Evolutionary conservation across 345 rosid genomes (phyloP), one percentile per base, ranked within the genome.

Genomic region (Hibiscus syriacus): DNA sequence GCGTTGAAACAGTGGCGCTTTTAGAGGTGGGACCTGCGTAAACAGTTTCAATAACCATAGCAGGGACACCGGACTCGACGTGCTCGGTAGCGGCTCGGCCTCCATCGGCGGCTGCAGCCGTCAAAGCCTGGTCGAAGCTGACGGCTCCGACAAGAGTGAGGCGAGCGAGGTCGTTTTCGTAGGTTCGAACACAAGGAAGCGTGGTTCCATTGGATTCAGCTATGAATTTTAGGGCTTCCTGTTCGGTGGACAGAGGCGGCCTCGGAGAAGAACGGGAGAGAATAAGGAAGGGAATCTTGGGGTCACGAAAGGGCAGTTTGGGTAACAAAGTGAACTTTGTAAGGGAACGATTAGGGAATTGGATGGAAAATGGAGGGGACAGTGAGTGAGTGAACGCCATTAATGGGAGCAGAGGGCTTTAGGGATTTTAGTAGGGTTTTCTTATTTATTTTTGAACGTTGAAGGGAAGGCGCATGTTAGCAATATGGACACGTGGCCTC

Each of bases 51-150:
- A 93, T 85, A 54, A 90, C 94, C 98, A 93, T 89, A 13, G 88
- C 84, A 4, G 81, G 78, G 0, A 73, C 62, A 49, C 87, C 94
- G 7, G 92, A 75, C 3, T 74, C 76, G 3, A 89, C 67, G 32
- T 90, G 97, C 4, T 90, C 92, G 64, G 72, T 60, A 2, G 98
- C 98, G n/a, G 92, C 83, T 70, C 70, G 81, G 30, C 98, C 98
- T 52, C 96, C 98, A 64, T 93, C 98, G 3, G 97, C 89, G 0
- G 98, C 96, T 19, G 96, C 97, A 0, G 97, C 98, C 0, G 92
- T 85, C 57, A 93, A 68, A 72, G 97, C 97, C 71, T 90, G 98
- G 34, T 82, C 86, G 77, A 83, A 86, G 56, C 73, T 72, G 71
- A 89, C 96, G 48, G 87, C 76, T 26, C 94, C 97, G 38, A 93